A percentile compares a stretch with the other conserved stretches of the same genome.
Evolutionary conservation across 2,329 filamentous ascomycete species (phyloP).

Genomic region (Penicillium sp.): DNA sequence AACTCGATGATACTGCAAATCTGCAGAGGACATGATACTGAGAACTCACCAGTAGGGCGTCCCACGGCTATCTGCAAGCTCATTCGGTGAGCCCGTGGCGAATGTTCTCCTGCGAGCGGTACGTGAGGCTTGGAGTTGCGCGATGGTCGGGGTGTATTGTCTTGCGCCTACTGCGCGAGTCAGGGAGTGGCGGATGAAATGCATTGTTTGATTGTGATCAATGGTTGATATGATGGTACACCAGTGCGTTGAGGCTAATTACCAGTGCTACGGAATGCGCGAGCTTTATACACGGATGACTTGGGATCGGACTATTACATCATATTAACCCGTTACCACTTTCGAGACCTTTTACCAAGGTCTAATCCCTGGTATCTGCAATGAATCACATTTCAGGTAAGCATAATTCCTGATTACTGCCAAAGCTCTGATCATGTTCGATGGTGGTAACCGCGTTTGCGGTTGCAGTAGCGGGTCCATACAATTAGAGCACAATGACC

Average conservation of each 20-base stretch:
- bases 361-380: no score
- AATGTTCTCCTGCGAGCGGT: neutral
- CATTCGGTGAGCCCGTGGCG: neutral
- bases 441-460: neutral
- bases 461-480: neutral
- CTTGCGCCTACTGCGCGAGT: neutral
- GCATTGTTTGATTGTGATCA: neutral
- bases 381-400: no score
- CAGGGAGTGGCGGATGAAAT: neutral
- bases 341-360: no score
- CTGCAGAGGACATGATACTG: no score
- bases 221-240: neutral
- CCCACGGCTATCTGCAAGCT: neutral
- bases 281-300: no score
- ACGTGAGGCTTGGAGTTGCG: neutral
- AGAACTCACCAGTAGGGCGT: neutral
- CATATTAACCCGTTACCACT: no score
- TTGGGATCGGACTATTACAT: no score
- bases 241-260: no score
- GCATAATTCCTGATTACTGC: no score
- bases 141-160: neutral
- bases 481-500: neutral
- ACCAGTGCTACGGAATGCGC: no score
- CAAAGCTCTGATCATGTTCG: no score
- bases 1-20: no score